Conservation (phyloP, 495 filamentous ascomycete genomes). For the Neurospora sp. region DNA sequence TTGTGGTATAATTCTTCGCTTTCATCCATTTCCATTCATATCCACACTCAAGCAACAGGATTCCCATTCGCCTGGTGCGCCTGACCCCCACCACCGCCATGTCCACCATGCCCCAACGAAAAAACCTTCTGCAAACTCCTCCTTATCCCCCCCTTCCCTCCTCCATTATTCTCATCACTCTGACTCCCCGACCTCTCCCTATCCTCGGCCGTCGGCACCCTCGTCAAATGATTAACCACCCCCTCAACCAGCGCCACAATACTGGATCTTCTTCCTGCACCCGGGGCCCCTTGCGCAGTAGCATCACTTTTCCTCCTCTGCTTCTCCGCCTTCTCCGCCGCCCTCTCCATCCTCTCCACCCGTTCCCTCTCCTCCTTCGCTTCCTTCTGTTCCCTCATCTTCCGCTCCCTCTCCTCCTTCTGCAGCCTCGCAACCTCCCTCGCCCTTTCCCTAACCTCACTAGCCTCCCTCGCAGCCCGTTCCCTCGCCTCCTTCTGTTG, state of each 20-base stretch:
- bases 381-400: background rate
- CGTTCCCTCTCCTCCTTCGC: background rate
- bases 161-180: conserved; percentile 35
- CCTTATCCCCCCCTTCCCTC: conserved; percentile 20
- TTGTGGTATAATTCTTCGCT: background rate
- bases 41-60: background rate
- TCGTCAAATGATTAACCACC: background rate
- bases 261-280: background rate
- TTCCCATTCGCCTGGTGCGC: background rate
- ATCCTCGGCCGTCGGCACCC: background rate
- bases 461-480: background rate
- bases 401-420: conserved; percentile 15
- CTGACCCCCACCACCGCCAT: background rate
- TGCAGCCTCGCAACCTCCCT: conserved; percentile 2
- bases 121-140: conserved; percentile 31
- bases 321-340: conserved; percentile 28
- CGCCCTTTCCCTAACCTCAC: background rate
- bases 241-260: background rate
- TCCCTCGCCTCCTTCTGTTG: conserved; percentile 12
- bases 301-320: conserved; percentile 33
- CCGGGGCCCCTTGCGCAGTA: background rate
- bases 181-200: background rate
- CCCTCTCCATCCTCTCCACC: background rate
- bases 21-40: background rate
- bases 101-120: conserved; percentile 13